Base-by-base conservation (phyloP, 2,329 filamentous ascomycete species). In the Fusarium coffeatum region DNA sequence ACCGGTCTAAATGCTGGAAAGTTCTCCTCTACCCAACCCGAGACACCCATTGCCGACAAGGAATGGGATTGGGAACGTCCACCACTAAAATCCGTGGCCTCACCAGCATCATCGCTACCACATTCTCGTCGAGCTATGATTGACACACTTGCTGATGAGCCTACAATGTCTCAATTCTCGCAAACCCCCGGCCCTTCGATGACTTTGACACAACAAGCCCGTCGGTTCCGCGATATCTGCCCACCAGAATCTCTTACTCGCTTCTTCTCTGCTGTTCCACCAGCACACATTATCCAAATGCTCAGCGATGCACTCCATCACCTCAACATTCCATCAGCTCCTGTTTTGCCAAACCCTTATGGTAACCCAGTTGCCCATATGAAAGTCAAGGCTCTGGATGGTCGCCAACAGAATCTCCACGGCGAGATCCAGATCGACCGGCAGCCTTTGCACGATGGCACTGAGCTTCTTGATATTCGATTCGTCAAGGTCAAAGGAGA, bases 401-500 rank as follows among this genome's bases (percentile, higher is more conserved):
- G 89, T 7, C 84, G 93, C 47, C 85, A 89, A 70, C 93, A 95
- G 82, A 86, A 85, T 45, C 77, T 97, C 61, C 90, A 90, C 75
- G 93, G 93, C 15, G 91, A 92, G 76, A 89, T 97, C 47, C 83
- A 93, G 15, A 83, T 96, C 9, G 91, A 95, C 76, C 87, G 83
- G 80, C 88, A 88, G 76, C 78, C 80, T 43, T 85, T 91, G 69
- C 87, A 82, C 3, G 83, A 85, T 56, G 83, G 83, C 12, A 82
- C 81, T 71, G 90, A 92, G 65, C 80, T 95, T 32, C 86, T 94
- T 25, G 94, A 98, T 79, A 92, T 98, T 28, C 87, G 93, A 54
- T 98, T 99, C 78, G 88, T 97, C 71, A 99, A 99, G 82, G 87
- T 93, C 56, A 98, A 97, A 82, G 96, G 96, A 8, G 96, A 99